Conservation (phyloP, 148 eudicot species). For the Vaccinium macrocarpon region DNA sequence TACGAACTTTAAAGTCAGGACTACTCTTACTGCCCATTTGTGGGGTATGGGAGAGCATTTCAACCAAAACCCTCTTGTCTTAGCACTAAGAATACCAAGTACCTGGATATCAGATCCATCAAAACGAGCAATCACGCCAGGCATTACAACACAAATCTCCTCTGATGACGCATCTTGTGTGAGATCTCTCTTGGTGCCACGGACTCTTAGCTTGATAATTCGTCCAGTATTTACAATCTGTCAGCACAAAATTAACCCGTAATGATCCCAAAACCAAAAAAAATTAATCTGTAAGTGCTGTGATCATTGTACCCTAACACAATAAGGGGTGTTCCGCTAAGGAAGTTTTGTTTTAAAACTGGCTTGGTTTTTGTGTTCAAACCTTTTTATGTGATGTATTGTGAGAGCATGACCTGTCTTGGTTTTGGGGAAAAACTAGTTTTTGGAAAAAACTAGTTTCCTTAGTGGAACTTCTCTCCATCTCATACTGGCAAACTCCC, state of each 20-base stretch:
- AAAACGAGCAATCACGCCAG: constrained; percentile 81
- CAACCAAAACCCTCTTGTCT: neutral
- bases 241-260: constrained; percentile 2
- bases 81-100: constrained; percentile 16
- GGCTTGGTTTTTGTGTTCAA: too few species aligned
- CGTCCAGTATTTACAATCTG: constrained; percentile 69
- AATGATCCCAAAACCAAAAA: too few species aligned
- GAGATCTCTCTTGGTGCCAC: constrained; percentile 72
- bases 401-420: too few species aligned
- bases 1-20: neutral
- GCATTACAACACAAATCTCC: constrained; percentile 83
- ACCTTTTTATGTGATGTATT: too few species aligned
- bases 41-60: neutral
- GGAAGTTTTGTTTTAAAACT: too few species aligned
- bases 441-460: too few species aligned
- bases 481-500: neutral
- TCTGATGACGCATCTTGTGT: constrained; percentile 70
- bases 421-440: too few species aligned
- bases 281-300: neutral
- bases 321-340: neutral
- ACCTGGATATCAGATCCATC: constrained; percentile 94
- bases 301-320: neutral
- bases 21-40: neutral
- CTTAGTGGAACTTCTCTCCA: neutral
- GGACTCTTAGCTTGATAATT: constrained; percentile 76